Evolutionary conservation across 2,329 filamentous ascomycete genomes (phyloP).

Genomic region (Penicillium sp.): DNA sequence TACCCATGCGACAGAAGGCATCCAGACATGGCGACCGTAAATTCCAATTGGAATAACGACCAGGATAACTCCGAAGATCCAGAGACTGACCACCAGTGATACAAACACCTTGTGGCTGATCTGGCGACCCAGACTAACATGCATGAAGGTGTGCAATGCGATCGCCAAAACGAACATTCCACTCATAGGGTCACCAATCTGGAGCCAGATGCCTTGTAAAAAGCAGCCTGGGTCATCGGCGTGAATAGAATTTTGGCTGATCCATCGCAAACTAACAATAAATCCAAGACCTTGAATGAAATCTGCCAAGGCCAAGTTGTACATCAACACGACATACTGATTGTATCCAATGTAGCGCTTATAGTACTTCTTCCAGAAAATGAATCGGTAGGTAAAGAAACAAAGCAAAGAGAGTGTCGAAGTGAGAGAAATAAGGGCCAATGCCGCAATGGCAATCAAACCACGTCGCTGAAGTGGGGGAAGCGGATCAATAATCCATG

Average conservation of each 20-base stretch:
- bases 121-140: slow-evolving; percentile 45
- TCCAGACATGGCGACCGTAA: slow-evolving; percentile 40
- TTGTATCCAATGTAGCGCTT: slow-evolving; percentile 38
- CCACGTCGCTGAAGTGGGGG: slow-evolving; percentile 11
- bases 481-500: slow-evolving; percentile 16
- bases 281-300: slow-evolving; percentile 49
- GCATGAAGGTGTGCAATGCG: slow-evolving; percentile 49
- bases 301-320: slow-evolving; percentile 50
- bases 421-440: slow-evolving; percentile 10
- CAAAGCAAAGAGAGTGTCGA: slow-evolving; percentile 11
- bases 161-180: slow-evolving; percentile 52
- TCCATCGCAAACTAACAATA: slow-evolving; percentile 46
- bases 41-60: slow-evolving; percentile 45
- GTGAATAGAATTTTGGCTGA: slow-evolving; percentile 40
- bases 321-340: slow-evolving; percentile 51
- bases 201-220: slow-evolving; percentile 49
- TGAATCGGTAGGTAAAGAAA: slow-evolving; percentile 19
- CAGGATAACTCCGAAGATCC: slow-evolving; percentile 45
- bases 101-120: slow-evolving; percentile 44
- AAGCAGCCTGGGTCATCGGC: slow-evolving; percentile 44
- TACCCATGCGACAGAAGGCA: slow-evolving; percentile 51
- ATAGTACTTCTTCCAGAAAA: slow-evolving; percentile 18
- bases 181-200: slow-evolving; percentile 49
- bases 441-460: slow-evolving; percentile 7
- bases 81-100: slow-evolving; percentile 40